Percentiles rank a stretch among this genome's conserved stretches.
phyloP scores from a whole-genome alignment of 257 asterid species.

The Buddleja alternifolia region DNA sequence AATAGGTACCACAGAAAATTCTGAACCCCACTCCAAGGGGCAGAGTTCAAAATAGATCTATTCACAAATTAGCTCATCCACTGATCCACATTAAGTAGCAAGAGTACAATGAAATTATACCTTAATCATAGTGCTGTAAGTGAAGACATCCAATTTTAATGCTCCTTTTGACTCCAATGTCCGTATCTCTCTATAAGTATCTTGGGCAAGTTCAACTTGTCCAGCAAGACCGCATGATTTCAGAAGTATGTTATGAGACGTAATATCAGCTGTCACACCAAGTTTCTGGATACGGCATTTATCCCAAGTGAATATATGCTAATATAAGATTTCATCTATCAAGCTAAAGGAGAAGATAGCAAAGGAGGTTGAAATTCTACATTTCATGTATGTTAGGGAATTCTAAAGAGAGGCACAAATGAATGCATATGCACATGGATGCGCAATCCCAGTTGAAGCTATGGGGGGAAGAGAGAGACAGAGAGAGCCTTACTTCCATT shows the following conservation, averaged over 20 bases:
- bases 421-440: constrained; percentile 20
- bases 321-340: constrained; percentile 24
- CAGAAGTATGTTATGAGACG: constrained; percentile 84
- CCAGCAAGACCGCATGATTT: constrained; percentile 84
- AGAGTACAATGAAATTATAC: constrained; percentile 39
- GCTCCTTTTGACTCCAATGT: constrained; percentile 64
- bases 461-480: constrained; percentile 19
- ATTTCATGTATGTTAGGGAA: neutral
- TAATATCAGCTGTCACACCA: constrained; percentile 68
- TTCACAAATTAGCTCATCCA: neutral
- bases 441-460: neutral
- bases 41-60: constrained; percentile 20
- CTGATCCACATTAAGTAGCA: constrained; percentile 7
- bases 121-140: constrained; percentile 93
- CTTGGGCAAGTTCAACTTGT: constrained; percentile 83
- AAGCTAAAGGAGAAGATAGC: constrained; percentile 21
- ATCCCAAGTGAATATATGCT: constrained; percentile 30
- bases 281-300: constrained; percentile 54
- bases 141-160: constrained; percentile 82
- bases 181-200: constrained; percentile 61
- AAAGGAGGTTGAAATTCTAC: constrained; percentile 18
- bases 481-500: constrained; percentile 68
- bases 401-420: constrained; percentile 14
- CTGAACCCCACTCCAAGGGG: neutral
- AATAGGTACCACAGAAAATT: constrained; percentile 9